Conservation (phyloP, 371 early-diverging fungal genomes). For the Apophysomyces variabilis region DNA sequence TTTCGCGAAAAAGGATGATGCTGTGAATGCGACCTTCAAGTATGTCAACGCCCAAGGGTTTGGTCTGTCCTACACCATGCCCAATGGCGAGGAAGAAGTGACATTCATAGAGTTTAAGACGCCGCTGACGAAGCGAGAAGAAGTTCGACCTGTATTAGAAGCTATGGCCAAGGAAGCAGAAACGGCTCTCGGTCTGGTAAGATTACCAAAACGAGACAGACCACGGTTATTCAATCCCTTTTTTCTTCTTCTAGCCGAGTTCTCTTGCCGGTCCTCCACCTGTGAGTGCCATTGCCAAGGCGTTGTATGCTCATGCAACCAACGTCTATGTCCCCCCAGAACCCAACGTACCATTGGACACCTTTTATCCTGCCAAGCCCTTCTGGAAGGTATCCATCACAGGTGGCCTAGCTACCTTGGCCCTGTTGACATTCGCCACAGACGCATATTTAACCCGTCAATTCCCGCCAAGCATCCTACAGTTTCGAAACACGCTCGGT, state of each 20-base stretch:
- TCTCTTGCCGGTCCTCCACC: conserved; percentile 47
- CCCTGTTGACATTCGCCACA: conserved; percentile 20
- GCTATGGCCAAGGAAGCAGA: conserved; percentile 56
- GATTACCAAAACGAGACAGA: not conserved
- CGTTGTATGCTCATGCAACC: conserved; percentile 39
- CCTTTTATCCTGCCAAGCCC: conserved; percentile 29
- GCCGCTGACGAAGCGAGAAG: conserved; percentile 42
- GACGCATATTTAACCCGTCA: conserved; percentile 28
- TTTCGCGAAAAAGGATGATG: conserved; percentile 39
- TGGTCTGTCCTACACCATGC: conserved; percentile 27
- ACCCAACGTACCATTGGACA: conserved; percentile 36
- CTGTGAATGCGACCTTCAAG: conserved; percentile 43
- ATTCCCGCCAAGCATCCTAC: conserved; percentile 18
- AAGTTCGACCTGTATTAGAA: conserved; percentile 50
- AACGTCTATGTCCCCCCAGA: conserved; percentile 37
- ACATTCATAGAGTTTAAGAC: conserved; percentile 36
- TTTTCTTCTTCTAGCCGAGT: conserved; percentile 35
- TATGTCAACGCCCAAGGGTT: conserved; percentile 40
- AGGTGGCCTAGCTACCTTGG: conserved; percentile 15
- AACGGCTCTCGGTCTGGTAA: conserved; percentile 43
- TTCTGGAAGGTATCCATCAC: conserved; percentile 12
- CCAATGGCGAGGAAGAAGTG: conserved; percentile 24
- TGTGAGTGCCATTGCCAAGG: conserved; percentile 47
- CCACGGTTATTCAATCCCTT: not conserved
- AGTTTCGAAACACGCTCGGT: conserved; percentile 21